phyloP scores from a whole-genome alignment of 768 basidiomycete species.

The Suillus discolor region DNA sequence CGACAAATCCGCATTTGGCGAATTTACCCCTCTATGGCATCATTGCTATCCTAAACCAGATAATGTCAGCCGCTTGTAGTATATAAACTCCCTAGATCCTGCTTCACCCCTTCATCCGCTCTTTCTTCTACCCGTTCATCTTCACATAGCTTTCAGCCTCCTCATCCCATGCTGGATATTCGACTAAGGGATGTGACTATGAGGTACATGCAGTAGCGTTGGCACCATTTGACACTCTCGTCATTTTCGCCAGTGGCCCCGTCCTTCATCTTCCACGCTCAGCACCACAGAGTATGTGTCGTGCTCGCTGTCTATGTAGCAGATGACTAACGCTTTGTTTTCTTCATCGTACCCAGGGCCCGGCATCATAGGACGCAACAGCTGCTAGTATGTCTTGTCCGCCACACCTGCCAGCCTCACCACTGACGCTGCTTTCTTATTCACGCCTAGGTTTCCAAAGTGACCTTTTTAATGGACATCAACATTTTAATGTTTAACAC shows the following conservation, averaged over 20 bases:
- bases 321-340: neutral
- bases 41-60: no score
- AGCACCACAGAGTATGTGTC: neutral
- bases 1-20: neutral
- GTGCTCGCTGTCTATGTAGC: neutral
- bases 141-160: neutral
- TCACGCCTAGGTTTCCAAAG: neutral
- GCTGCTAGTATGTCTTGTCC: no score
- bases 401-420: no score
- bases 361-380: no score
- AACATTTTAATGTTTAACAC: neutral
- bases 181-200: no score
- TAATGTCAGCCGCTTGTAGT: neutral
- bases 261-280: neutral
- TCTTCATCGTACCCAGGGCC: neutral
- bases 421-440: neutral
- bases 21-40: neutral
- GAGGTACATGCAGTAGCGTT: no score
- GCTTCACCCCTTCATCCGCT: neutral
- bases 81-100: neutral
- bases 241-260: neutral
- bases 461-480: neutral
- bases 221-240: neutral
- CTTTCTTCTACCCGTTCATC: neutral
- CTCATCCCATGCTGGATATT: neutral